phyloP scores from a whole-genome alignment of 2,329 filamentous ascomycete genomes.

The Aspergillus arachidicola region DNA sequence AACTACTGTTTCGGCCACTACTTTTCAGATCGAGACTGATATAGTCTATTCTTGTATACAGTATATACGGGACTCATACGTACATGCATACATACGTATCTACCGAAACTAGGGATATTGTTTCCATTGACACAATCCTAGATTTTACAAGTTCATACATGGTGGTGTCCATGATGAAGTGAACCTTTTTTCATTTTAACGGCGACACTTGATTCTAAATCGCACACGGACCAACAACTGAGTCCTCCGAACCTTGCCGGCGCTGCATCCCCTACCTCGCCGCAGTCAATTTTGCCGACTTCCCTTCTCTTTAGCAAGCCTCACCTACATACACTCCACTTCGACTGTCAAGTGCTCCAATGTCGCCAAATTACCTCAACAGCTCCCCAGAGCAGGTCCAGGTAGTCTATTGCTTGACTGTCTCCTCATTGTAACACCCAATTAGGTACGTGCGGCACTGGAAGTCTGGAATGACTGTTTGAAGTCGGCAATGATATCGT shows the following conservation, averaged over 20 bases:
- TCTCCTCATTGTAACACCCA: neutral
- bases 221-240: too few species aligned
- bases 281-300: too few species aligned
- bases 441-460: slow-evolving; percentile 19
- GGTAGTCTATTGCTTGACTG: neutral
- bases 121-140: neutral
- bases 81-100: neutral
- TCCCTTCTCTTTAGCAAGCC: neutral
- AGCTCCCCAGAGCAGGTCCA: too few species aligned
- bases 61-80: neutral
- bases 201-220: too few species aligned
- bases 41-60: neutral
- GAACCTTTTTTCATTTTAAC: neutral
- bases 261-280: too few species aligned
- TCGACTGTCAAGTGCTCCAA: neutral
- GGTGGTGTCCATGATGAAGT: neutral
- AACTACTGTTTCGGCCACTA: neutral
- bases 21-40: neutral
- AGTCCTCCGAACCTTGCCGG: too few species aligned
- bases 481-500: slow-evolving; percentile 95
- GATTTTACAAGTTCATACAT: neutral
- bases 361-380: neutral
- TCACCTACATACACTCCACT: neutral
- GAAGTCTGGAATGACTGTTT: slow-evolving; percentile 78
- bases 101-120: too few species aligned